Conservation (phyloP, 2,329 filamentous ascomycete species). For the Colletotrichum plurivorum region DNA sequence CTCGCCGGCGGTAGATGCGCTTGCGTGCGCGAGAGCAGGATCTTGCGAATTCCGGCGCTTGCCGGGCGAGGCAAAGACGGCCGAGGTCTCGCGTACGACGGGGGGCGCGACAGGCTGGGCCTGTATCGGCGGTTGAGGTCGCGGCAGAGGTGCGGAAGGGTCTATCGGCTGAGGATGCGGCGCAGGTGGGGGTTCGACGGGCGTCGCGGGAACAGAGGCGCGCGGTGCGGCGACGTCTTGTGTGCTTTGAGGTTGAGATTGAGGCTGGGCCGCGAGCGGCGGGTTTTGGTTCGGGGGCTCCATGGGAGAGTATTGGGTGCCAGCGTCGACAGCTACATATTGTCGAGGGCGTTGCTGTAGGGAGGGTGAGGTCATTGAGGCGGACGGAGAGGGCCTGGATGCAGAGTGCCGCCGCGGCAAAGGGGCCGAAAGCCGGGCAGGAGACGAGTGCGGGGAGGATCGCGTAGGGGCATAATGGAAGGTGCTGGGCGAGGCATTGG, state of each 20-base stretch:
- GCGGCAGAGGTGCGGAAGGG: constrained; percentile 35
- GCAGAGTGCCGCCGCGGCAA: constrained; percentile 56
- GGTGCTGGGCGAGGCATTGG: constrained; percentile 66
- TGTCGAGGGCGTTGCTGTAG: constrained; percentile 49
- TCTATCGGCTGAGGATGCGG: constrained; percentile 41
- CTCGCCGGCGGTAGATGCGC: constrained; percentile 43
- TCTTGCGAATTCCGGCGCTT: constrained; percentile 63
- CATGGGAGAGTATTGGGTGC: constrained; percentile 65
- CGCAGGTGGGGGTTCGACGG: constrained; percentile 42
- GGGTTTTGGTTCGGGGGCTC: constrained; percentile 48
- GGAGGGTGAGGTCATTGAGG: constrained; percentile 48
- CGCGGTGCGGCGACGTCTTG: constrained; percentile 46
- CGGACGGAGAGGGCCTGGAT: constrained; percentile 51
- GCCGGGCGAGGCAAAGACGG: constrained; percentile 51
- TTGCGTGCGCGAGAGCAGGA: constrained; percentile 43
- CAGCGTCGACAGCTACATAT: constrained; percentile 64
- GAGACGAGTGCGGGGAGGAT: constrained; percentile 57
- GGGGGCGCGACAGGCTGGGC: constrained; percentile 24
- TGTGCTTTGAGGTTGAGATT: neutral
- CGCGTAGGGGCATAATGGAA: constrained; percentile 65
- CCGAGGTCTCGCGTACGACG: constrained; percentile 16
- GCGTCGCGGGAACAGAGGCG: constrained; percentile 43
- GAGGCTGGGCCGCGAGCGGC: neutral
- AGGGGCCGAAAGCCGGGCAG: constrained; percentile 56
- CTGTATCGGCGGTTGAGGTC: constrained; percentile 36